Evolutionary conservation across 768 basidiomycete genomes (phyloP).

Genomic region (Tylopilus intermedius): DNA sequence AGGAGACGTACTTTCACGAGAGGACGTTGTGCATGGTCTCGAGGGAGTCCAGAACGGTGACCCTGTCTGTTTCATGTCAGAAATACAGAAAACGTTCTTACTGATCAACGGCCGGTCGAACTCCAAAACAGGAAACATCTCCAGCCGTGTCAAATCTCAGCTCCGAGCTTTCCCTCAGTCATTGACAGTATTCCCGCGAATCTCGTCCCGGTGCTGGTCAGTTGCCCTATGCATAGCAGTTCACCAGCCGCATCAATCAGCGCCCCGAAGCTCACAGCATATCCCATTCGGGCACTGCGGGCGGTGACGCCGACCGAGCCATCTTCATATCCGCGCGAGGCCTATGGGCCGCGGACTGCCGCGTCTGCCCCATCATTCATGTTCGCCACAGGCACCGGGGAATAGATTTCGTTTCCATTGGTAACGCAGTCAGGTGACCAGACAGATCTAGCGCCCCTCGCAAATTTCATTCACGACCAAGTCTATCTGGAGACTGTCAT

Average conservation of each 20-base stretch:
- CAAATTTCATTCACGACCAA: background rate
- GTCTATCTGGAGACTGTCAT: background rate
- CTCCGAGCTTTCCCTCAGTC: too few species aligned
- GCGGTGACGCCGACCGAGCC: constrained; percentile 14
- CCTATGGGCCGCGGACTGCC: constrained; percentile 23
- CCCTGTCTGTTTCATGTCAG: constrained; percentile 7
- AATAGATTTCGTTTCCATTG: constrained; percentile 19
- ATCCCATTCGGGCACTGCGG: background rate
- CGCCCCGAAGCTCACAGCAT: constrained; percentile 2
- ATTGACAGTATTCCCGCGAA: too few species aligned
- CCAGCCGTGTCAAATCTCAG: background rate
- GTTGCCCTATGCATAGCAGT: constrained; percentile 7
- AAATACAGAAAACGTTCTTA: background rate
- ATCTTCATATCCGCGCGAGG: constrained; percentile 31
- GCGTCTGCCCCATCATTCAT: constrained; percentile 20
- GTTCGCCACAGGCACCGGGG: constrained; percentile 29
- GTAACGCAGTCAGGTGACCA: constrained; percentile 17
- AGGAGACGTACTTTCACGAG: constrained; percentile 8
- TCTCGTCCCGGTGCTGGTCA: too few species aligned
- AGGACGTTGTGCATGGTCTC: constrained; percentile 5
- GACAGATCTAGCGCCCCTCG: background rate
- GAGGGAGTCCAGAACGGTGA: background rate
- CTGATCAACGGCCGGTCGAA: background rate
- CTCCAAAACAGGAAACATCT: constrained; percentile 3
- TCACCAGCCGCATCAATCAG: constrained; percentile 1